Conservation (phyloP, 1,284 basidiomycete species). For the Pseudozyma pruni region DNA sequence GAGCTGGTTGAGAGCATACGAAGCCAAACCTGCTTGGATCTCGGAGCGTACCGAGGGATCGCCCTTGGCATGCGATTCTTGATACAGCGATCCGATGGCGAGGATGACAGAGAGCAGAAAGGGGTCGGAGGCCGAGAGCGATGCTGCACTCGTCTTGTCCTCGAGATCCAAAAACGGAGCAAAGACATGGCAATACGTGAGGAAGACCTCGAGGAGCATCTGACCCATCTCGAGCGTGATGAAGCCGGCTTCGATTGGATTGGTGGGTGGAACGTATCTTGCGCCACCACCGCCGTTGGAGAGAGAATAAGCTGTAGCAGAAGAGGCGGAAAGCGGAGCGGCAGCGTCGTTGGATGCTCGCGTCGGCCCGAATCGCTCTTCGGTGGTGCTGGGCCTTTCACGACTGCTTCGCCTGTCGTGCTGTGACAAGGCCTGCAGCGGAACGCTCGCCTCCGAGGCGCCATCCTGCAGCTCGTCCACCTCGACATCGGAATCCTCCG, state of each 20-base stretch:
- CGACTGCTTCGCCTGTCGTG: slow-evolving; percentile 17
- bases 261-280: background rate
- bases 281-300: slow-evolving; percentile 6
- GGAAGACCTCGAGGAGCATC: slow-evolving; percentile 33
- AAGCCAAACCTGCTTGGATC: slow-evolving; percentile 19
- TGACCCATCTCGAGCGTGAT: slow-evolving; percentile 35
- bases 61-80: slow-evolving; percentile 22
- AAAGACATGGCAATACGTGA: slow-evolving; percentile 42
- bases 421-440: slow-evolving; percentile 18
- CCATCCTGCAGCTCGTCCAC: slow-evolving; percentile 47
- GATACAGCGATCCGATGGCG: slow-evolving; percentile 29
- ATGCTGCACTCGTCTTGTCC: slow-evolving; percentile 9
- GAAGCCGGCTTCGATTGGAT: slow-evolving; percentile 34
- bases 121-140: slow-evolving; percentile 22
- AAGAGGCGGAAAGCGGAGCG: background rate
- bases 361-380: slow-evolving; percentile 2
- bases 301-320: background rate
- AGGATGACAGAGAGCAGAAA: slow-evolving; percentile 39
- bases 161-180: slow-evolving; percentile 40
- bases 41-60: slow-evolving; percentile 16
- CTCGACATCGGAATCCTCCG: slow-evolving; percentile 41
- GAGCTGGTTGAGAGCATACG: slow-evolving; percentile 20
- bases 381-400: slow-evolving; percentile 1
- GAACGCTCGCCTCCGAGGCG: slow-evolving; percentile 37
- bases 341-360: slow-evolving; percentile 1